Evolutionary conservation across 1,284 basidiomycete species (phyloP).

Genomic region (Porphyrellus sp.): DNA sequence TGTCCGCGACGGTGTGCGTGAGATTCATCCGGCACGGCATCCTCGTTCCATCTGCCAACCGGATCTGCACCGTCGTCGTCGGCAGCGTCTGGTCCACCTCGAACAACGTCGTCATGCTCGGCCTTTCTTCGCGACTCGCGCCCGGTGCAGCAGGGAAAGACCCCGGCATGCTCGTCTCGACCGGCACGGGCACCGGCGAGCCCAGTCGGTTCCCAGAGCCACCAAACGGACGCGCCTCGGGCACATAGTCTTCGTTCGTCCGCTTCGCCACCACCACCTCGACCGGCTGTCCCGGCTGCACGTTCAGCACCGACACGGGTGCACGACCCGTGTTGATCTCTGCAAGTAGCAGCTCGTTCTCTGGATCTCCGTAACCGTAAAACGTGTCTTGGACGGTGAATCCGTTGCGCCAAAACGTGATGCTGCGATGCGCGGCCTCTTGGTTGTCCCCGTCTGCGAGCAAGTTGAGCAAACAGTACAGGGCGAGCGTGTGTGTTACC

Average conservation of each 20-base stretch:
- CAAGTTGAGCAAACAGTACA: background rate
- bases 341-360: slow-evolving; percentile 67
- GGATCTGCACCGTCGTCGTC: slow-evolving; percentile 88
- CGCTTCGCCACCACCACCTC: slow-evolving; percentile 82
- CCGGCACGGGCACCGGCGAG: slow-evolving; percentile 48
- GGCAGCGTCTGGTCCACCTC: slow-evolving; percentile 81
- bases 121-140: slow-evolving; percentile 31
- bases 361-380: slow-evolving; percentile 82
- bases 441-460: slow-evolving; percentile 49
- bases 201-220: slow-evolving; percentile 87
- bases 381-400: slow-evolving; percentile 91
- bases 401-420: slow-evolving; percentile 94
- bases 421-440: slow-evolving; percentile 65
- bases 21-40: slow-evolving; percentile 89
- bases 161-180: slow-evolving; percentile 54
- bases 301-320: slow-evolving; percentile 76
- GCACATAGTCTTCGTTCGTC: slow-evolving; percentile 70
- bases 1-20: slow-evolving; percentile 84
- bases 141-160: slow-evolving; percentile 42
- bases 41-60: slow-evolving; percentile 89
- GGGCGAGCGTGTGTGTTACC: slow-evolving; percentile 11
- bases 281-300: slow-evolving; percentile 78
- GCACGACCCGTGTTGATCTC: slow-evolving; percentile 83
- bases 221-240: slow-evolving; percentile 55
- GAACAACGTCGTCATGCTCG: slow-evolving; percentile 57